phyloP scores from a whole-genome alignment of 169 alveolate genomes.

The Amoebophrya sp. region DNA sequence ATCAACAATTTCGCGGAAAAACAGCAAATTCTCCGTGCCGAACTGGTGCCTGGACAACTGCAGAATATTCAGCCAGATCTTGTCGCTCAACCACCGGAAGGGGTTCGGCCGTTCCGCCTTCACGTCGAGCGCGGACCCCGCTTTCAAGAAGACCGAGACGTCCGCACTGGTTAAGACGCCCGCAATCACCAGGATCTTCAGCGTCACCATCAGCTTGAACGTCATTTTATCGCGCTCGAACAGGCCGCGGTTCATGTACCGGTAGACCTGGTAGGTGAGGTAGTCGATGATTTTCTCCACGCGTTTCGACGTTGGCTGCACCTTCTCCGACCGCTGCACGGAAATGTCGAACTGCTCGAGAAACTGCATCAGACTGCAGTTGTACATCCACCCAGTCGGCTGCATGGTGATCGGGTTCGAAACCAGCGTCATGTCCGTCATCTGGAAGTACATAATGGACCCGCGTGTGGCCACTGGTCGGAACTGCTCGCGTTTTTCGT shows the following conservation, averaged over 20 bases:
- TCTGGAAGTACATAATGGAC: slow-evolving; percentile 83
- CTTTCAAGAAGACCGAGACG: slow-evolving; percentile 78
- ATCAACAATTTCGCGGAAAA: slow-evolving; percentile 81
- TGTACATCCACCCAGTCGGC: slow-evolving; percentile 83
- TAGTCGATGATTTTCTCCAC: slow-evolving; percentile 73
- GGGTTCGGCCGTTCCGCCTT: slow-evolving; percentile 75
- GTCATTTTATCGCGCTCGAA: slow-evolving; percentile 91
- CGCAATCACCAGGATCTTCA: slow-evolving; percentile 81
- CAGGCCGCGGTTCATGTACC: slow-evolving; percentile 91
- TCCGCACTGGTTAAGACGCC: slow-evolving; percentile 75
- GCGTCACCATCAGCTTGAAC: slow-evolving; percentile 82
- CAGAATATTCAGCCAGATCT: slow-evolving; percentile 82
- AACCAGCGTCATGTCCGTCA: slow-evolving; percentile 84
- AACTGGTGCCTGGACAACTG: slow-evolving; percentile 84
- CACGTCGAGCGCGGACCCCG: slow-evolving; percentile 64
- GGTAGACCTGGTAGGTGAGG: slow-evolving; percentile 75
- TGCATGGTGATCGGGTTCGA: slow-evolving; percentile 48
- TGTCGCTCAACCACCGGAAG: slow-evolving; percentile 63
- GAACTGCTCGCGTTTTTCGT: slow-evolving; percentile 90
- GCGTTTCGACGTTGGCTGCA: slow-evolving; percentile 84
- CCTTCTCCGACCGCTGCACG: slow-evolving; percentile 81
- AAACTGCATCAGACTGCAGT: slow-evolving; percentile 88
- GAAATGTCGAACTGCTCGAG: slow-evolving; percentile 86
- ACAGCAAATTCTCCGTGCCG: slow-evolving; percentile 78
- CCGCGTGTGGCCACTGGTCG: slow-evolving; percentile 91